These are phyloP conservation scores for Funneliformis geosporum DNA, from an alignment of 192 early-diverging fungal species.

Conservation along the genomic window DNA sequence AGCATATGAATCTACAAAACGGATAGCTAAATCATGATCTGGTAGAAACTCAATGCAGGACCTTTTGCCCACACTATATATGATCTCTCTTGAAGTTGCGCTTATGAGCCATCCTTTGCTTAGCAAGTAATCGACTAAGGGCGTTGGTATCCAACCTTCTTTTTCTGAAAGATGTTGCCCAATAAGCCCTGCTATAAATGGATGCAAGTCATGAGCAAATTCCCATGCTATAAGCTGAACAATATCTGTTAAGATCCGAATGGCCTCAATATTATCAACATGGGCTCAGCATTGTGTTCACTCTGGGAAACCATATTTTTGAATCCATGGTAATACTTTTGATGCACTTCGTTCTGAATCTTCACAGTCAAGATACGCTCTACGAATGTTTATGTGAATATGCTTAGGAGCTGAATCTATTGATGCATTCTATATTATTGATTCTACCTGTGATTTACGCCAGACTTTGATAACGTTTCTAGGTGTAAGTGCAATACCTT, in stretches of 20 bases:
- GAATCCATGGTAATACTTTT: neutral
- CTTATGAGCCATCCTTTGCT: neutral
- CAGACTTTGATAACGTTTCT: too few relatives aligned
- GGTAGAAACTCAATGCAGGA: neutral
- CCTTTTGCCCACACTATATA: conserved; percentile 5
- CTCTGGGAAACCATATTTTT: neutral
- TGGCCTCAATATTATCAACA: neutral
- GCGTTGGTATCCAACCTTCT: neutral
- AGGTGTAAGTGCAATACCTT: too few relatives aligned
- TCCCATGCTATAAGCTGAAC: neutral
- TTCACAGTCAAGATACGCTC: neutral
- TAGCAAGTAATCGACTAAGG: neutral
- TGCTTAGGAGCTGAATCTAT: too few relatives aligned
- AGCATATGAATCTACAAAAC: neutral
- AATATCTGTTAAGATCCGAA: neutral
- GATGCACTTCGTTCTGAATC: neutral
- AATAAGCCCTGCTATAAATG: neutral
- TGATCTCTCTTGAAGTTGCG: neutral
- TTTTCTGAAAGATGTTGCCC: neutral
- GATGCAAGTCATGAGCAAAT: neutral
- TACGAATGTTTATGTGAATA: too few relatives aligned
- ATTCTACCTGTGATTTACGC: too few relatives aligned
- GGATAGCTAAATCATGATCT: neutral
- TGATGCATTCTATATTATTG: too few relatives aligned
- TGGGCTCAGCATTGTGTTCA: neutral